These are phyloP conservation scores for Aspergillus haitiensis DNA, from an alignment of 495 filamentous ascomycete species.

Conservation along the genomic window DNA sequence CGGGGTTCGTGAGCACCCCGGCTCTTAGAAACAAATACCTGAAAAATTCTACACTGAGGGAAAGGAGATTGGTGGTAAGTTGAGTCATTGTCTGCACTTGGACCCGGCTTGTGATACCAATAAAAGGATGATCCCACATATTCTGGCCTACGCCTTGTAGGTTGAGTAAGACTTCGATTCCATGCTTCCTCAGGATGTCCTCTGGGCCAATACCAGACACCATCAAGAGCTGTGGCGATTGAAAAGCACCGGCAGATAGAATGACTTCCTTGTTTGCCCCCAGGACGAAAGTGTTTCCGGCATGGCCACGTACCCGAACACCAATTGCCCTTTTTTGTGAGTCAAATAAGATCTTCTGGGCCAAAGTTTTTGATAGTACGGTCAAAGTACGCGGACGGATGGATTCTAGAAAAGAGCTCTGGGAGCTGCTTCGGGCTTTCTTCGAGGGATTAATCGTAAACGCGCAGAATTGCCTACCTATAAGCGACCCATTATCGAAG, in stretches of 20 bases:
- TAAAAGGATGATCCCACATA: constrained; percentile 44
- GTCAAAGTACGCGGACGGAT: constrained; percentile 21
- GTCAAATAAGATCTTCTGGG: constrained; percentile 31
- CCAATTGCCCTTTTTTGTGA: constrained; percentile 26
- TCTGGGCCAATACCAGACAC: constrained; percentile 41
- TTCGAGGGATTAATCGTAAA: constrained; percentile 37
- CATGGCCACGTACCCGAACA: constrained; percentile 19
- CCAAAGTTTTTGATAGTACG: constrained; percentile 24
- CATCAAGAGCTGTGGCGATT: constrained; percentile 33
- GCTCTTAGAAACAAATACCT: constrained; percentile 11
- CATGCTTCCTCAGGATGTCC: constrained; percentile 34
- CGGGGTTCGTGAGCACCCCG: constrained; percentile 40
- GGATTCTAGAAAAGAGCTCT: constrained; percentile 35
- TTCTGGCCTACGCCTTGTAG: constrained; percentile 52
- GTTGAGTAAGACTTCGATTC: constrained; percentile 43
- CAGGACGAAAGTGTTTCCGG: constrained; percentile 26
- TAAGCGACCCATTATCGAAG: constrained; percentile 43
- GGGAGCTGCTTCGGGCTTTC: constrained; percentile 37
- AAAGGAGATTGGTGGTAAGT: constrained; percentile 17
- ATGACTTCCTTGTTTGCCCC: constrained; percentile 53
- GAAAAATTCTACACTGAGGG: constrained; percentile 17
- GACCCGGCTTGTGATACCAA: constrained; percentile 24
- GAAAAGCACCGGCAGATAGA: constrained; percentile 51
- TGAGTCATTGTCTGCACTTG: constrained; percentile 28
- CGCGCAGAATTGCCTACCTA: constrained; percentile 39